These are phyloP conservation scores for Neonectria punicea DNA, from an alignment of 2,329 filamentous ascomycete species.

Conservation along the genomic window DNA sequence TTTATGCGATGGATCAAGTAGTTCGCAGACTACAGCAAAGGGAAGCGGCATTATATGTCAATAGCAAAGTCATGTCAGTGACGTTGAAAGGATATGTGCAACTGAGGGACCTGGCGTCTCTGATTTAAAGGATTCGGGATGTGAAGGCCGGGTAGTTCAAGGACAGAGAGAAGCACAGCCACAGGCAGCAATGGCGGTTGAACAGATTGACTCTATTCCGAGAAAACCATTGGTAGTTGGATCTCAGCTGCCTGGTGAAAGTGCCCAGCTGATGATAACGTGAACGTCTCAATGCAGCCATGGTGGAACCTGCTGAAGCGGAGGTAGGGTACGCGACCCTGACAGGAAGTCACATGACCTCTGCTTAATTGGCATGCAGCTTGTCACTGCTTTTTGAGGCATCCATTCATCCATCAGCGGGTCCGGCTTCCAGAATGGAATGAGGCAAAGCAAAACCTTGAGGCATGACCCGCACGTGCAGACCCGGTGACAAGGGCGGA, in stretches of 20 bases:
- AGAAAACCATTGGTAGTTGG: not conserved
- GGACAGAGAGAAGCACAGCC: not conserved
- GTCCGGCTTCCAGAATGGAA: not conserved
- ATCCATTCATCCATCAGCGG: not conserved
- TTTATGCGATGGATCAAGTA: constrained; percentile 75
- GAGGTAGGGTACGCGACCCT: constrained; percentile 38
- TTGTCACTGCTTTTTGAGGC: not conserved
- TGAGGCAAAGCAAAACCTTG: constrained; percentile 9
- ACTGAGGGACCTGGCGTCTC: constrained; percentile 5
- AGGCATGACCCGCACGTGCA: constrained; percentile 10
- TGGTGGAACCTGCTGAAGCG: constrained; percentile 7
- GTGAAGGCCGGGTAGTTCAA: not conserved
- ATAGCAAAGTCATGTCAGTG: constrained; percentile 19
- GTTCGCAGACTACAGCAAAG: constrained; percentile 77
- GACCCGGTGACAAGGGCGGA: constrained; percentile 14
- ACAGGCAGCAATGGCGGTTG: constrained; percentile 27
- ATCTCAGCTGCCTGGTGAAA: constrained; percentile 6
- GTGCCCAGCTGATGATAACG: not conserved
- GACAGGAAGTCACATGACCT: constrained; percentile 48
- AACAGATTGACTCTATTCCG: constrained; percentile 21
- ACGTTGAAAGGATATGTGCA: not conserved
- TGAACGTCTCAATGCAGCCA: constrained; percentile 8
- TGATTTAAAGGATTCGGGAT: not conserved
- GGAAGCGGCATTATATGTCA: constrained; percentile 66
- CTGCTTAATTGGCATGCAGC: not conserved